Evolutionary conservation across 176 grass and related monocot genomes (phyloP), one percentile per base, ranked within the genome.

Genomic region (Thalia dealbata): DNA sequence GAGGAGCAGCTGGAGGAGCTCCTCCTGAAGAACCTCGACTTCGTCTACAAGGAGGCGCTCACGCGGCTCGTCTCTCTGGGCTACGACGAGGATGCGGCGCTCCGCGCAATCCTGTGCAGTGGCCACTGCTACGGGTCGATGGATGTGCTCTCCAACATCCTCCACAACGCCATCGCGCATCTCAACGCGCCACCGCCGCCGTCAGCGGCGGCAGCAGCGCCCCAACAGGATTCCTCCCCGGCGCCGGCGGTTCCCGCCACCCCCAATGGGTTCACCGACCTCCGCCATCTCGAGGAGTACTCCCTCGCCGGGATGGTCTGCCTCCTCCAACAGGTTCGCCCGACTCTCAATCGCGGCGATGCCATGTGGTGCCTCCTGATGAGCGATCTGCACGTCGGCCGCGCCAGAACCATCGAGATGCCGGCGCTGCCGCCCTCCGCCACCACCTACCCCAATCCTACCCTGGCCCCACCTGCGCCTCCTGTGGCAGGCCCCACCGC

Each of bases 321-420:
- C 52, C 84, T 97, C 30, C 87, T 97, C 56, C 89, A 97, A 79
- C 91, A 88, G 71, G 79, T 73, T 61, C 85, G 72, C 10, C 90
- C 78, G 29, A 73, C 78, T 64, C 86, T 97, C 72, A 88, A 85
- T 44, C 95, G 90, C 1, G 81, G 81, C 11, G 87, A 91, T 70
- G 95, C 95, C 83, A 83, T 97, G 95, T 92, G 95, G 95, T 97
- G 95, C 78, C 90, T 97, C 35, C 81, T 97, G 75, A 86, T 89
- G 61, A 84, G 85, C 72, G 87, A 97, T 30, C 85, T 99, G 72
- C 87, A 85, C 64, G 87, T 93, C 15, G 81, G 89, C 50, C 90
- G 86, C 55, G 95, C 95, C 28, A 86, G 84, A 28, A 35, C 64
- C 54, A 67, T 88, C 54, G 86, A 84, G 21, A 75, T 75, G 10